Evolutionary conservation across 1,139 yeast genomes (phyloP).

Genomic region (Lodderomyces orthopsilosis): DNA sequence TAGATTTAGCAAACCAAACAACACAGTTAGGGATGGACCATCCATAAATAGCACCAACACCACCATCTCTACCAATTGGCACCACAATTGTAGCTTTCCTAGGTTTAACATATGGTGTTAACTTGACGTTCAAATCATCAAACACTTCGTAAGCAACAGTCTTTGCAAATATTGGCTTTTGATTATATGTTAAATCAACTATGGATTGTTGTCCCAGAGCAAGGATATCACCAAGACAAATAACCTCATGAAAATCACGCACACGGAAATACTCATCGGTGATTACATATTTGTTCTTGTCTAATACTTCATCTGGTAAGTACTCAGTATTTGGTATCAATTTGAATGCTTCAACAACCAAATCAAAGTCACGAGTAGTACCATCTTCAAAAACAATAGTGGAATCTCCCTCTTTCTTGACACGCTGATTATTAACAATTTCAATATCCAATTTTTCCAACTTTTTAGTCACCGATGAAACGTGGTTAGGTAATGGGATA

Average conservation of each 20-base stretch:
- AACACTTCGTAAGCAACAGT: slow-evolving; percentile 18
- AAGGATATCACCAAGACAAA: slow-evolving; percentile 35
- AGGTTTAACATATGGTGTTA: slow-evolving; percentile 15
- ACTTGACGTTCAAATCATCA: slow-evolving; percentile 12
- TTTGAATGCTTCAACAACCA: slow-evolving; percentile 24
- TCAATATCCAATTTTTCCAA: slow-evolving; percentile 24
- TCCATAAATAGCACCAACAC: slow-evolving; percentile 33
- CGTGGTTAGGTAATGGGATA: slow-evolving; percentile 14
- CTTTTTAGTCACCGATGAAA: slow-evolving; percentile 17
- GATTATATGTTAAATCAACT: slow-evolving; percentile 26
- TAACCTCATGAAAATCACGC: slow-evolving; percentile 22
- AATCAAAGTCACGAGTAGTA: slow-evolving; percentile 24
- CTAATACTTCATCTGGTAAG: slow-evolving; percentile 17
- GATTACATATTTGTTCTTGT: slow-evolving; percentile 21
- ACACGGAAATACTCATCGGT: slow-evolving; percentile 27
- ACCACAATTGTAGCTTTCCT: slow-evolving; percentile 18
- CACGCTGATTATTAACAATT: slow-evolving; percentile 22
- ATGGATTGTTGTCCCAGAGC: slow-evolving; percentile 21
- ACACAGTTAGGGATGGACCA: slow-evolving; percentile 28
- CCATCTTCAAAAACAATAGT: slow-evolving; percentile 12
- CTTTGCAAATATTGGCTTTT: slow-evolving; percentile 19
- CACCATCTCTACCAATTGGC: slow-evolving; percentile 37
- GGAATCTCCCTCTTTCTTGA: slow-evolving; percentile 8
- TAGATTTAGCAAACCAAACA: slow-evolving; percentile 24
- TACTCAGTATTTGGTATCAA: slow-evolving; percentile 26